A percentile compares a stretch with the other conserved stretches of the same genome.
These are phyloP conservation scores for Phytophthora cryptogea DNA, from an alignment of 352 stramenopile species.

Conservation along the genomic window DNA sequence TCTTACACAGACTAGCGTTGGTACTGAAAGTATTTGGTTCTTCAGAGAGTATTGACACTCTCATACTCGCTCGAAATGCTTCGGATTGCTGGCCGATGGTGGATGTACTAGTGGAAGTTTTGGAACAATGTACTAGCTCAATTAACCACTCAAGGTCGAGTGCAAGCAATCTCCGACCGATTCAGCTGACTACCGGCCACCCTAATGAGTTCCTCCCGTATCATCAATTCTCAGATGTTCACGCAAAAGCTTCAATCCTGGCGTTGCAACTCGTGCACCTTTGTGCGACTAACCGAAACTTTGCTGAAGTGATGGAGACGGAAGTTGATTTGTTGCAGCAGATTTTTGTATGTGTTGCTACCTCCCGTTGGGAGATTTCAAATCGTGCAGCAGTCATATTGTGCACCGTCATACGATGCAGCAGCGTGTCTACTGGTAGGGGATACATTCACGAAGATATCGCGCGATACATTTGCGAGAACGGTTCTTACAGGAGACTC, in stretches of 20 bases:
- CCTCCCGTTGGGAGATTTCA: conserved; percentile 13
- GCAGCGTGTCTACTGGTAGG: neutral
- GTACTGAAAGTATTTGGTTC: conserved; percentile 12
- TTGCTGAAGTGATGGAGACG: conserved; percentile 13
- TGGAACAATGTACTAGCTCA: conserved; percentile 10
- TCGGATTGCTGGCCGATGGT: conserved; percentile 20
- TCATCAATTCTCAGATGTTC: neutral
- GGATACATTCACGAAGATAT: neutral
- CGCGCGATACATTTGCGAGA: conserved; percentile 10
- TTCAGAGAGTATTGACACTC: conserved; percentile 1
- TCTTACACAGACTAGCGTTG: conserved; percentile 7
- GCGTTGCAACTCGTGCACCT: conserved; percentile 11
- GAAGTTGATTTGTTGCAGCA: conserved; percentile 14
- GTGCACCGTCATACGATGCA: conserved; percentile 13
- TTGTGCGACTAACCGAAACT: conserved; percentile 3
- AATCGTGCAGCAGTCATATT: conserved; percentile 6
- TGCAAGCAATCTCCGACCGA: conserved; percentile 2
- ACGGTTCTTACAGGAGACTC: conserved; percentile 14
- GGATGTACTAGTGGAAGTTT: conserved; percentile 16
- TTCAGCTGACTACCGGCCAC: conserved; percentile 9
- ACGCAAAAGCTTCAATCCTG: conserved; percentile 15
- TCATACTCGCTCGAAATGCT: conserved; percentile 16
- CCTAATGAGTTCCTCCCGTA: conserved; percentile 23
- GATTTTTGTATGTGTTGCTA: conserved; percentile 14
- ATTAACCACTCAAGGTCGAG: neutral